Base-by-base conservation (phyloP, 495 filamentous ascomycete species). In the Cercophora sp. region DNA sequence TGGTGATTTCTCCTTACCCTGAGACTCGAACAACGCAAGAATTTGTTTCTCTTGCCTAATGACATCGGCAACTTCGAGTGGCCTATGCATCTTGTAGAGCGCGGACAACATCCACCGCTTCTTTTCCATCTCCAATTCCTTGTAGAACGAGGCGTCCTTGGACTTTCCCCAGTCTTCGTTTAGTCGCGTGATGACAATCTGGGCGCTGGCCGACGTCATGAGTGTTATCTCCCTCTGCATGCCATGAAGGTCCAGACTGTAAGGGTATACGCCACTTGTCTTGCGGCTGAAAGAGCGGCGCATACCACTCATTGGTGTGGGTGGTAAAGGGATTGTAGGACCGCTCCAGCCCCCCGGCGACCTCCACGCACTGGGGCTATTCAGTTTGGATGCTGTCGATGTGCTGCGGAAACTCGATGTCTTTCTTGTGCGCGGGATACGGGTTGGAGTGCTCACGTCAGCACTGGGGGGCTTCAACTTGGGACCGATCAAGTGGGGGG, bases 61-160 rank as follows among this genome's bases (percentile, higher is more conserved):
- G 42, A 5, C 11, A 11, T 19, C 6, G 18, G 13, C 6, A 4
- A 15, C 13, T 15, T n/a, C 3, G 34, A 4, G 5, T 8, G 19
- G 13, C 8, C 16, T 22, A 22, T 61, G 29, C 51, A 64, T 48
- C 29, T 56, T 51, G 11, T 58, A 53, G 19, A 74, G 53, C 1
- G 69, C 70, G 15, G 70, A 71, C 20, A 74, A 67, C 66, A 75
- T 65, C 72, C 71, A 73, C 22, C 69, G 59, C 41, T 72, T 71
- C 54, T 70, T 73, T 15, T 65, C 58, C 60, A 66, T 67, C 51
- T 71, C 70, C 20, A 69, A 54, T 19, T 71, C 64, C 50, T 63
- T 68, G 45, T 68, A 73, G 15, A 71, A 60, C 5, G 48, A 59
- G 8, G 68, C 68, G 41, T 76, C 73, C 2, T 63, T 49, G 10